Base-by-base conservation (phyloP, 768 basidiomycete species). In the Cystofilobasidium capitatum region DNA sequence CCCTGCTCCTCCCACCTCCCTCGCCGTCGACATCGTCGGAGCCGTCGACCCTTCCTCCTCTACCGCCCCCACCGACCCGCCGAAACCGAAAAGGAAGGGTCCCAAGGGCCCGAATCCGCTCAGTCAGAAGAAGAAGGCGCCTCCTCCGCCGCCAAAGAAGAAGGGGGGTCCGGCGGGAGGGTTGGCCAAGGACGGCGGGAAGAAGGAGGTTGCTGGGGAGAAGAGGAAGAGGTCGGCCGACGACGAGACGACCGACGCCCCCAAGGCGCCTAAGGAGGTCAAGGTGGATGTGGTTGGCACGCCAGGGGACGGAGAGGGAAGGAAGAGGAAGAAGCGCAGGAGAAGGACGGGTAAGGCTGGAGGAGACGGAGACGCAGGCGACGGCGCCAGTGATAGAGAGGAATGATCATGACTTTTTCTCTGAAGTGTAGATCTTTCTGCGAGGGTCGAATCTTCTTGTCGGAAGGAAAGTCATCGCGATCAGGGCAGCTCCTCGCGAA, bases 91-190 rank as follows among this genome's bases (percentile, higher is more conserved):
- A 74, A 79, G 77, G 71, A 88, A 83, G 72, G 86, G 84, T 0
- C 86, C 87, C 0, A 93, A 90, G 74, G 89, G 83, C 0, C 91
- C 93, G 1, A 98, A 97, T 78, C 91, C 94, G 10, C 82, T 97
- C 3, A 92, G 90, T 69, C 79, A 93, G 54, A 92, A 91, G 81
- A 96, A 89, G 77, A 84, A 83, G 72, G 72, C 70, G 58, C 60
- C 54, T 1, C 66, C 69, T 29, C 58, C 70, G 3, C 35, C 65
- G 29, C 55, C 57, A 24, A 59, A 62, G 51, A 51, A 36, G 37
- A 64, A 62, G 36, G 26, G 10, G 10, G 12, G 39, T 12, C 20
- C 55, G 33, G 55, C 58, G n/a, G n/a, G n/a, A n/a, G n/a, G n/a
- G n/a, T n/a, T n/a, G n/a, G n/a, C n/a, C n/a, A n/a, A n/a, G 39